Conservation (phyloP, 345 rosid genomes). For the Gossypium raimondii region DNA sequence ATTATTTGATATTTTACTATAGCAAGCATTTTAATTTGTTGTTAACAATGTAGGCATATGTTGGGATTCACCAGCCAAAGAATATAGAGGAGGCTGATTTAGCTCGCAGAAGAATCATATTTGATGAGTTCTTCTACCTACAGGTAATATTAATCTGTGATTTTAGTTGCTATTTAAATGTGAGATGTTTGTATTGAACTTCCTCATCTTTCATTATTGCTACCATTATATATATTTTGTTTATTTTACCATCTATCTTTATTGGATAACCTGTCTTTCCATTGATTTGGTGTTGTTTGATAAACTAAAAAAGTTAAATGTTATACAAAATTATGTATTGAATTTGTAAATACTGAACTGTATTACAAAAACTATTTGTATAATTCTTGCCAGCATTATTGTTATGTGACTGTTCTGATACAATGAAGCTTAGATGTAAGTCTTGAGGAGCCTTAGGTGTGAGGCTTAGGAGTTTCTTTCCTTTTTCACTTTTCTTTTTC, state of each 20-base stretch:
- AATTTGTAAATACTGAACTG: not conserved
- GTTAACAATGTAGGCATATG: slow-evolving; percentile 60
- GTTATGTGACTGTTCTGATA: not conserved
- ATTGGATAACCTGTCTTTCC: not conserved
- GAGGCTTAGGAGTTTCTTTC: not conserved
- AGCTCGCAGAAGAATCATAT: slow-evolving; percentile 92
- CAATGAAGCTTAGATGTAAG: not conserved
- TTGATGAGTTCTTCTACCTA: slow-evolving; percentile 88
- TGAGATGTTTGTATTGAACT: slow-evolving; percentile 4
- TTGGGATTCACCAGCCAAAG: slow-evolving; percentile 82
- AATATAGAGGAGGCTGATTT: slow-evolving; percentile 75
- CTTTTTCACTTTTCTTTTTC: not conserved
- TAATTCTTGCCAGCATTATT: not conserved
- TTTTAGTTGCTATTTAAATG: not conserved
- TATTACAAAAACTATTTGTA: not conserved
- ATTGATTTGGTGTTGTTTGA: not conserved
- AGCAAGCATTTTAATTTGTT: slow-evolving; percentile 16
- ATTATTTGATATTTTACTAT: not conserved
- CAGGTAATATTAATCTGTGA: slow-evolving; percentile 49
- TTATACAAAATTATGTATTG: not conserved
- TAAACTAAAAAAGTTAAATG: not conserved
- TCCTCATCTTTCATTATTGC: not conserved
- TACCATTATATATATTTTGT: not conserved
- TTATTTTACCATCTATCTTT: not conserved
- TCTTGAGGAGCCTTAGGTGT: not conserved